These are phyloP conservation scores for Dryadomyces sulphureus DNA, from an alignment of 2,329 filamentous ascomycete species.

Conservation along the genomic window DNA sequence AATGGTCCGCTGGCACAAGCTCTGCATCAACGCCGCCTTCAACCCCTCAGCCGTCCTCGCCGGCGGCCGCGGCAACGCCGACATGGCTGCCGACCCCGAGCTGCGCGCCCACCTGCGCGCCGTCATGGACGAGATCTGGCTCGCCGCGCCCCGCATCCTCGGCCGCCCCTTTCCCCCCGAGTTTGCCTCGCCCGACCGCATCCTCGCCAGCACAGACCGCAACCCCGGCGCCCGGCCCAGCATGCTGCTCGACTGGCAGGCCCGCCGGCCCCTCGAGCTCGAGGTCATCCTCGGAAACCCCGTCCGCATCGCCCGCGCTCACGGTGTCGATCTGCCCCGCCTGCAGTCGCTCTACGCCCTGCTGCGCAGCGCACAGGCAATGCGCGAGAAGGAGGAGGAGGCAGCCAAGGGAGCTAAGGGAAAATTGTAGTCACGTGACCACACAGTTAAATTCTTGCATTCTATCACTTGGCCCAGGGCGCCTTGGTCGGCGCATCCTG, in stretches of 20 bases:
- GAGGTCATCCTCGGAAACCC: constrained; percentile 62
- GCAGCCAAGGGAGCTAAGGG: constrained; percentile 16
- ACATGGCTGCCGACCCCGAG: constrained; percentile 48
- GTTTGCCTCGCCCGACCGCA: constrained; percentile 47
- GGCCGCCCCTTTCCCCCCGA: constrained; percentile 43
- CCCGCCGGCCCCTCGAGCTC: constrained; percentile 49
- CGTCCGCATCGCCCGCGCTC: constrained; percentile 45
- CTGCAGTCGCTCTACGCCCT: constrained; percentile 54
- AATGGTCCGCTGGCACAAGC: constrained; percentile 60
- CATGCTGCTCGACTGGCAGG: constrained; percentile 60
- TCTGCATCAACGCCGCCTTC: constrained; percentile 63
- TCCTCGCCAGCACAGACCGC: constrained; percentile 45
- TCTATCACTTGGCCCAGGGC: no score
- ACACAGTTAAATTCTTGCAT: no score
- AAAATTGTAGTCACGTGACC: background rate
- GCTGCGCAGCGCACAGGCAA: constrained; percentile 44
- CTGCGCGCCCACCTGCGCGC: constrained; percentile 45
- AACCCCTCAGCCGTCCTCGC: constrained; percentile 57
- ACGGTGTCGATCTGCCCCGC: constrained; percentile 49
- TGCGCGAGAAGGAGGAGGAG: constrained; percentile 21
- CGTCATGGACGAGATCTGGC: constrained; percentile 56
- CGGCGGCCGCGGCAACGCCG: constrained; percentile 48
- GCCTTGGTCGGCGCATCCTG: no score
- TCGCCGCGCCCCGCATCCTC: constrained; percentile 46
- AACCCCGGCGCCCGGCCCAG: constrained; percentile 50